Evolutionary conservation across 441 rosid genomes (phyloP).

Genomic region (Hura crepitans): DNA sequence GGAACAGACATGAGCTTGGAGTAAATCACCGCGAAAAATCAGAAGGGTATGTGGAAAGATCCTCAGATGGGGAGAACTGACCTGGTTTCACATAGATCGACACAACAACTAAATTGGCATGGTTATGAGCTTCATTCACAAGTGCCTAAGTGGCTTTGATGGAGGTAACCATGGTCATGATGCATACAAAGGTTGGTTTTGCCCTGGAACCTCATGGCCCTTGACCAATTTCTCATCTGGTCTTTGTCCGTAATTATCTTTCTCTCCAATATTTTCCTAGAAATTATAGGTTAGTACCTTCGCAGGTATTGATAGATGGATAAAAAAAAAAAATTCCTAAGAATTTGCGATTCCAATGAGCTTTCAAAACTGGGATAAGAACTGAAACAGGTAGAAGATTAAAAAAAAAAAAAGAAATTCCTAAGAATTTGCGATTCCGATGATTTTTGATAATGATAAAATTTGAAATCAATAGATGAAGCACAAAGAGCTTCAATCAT

Average conservation of each 20-base stretch:
- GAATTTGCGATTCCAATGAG: neutral
- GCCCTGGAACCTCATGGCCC: slow-evolving; percentile 53
- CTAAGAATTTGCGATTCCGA: neutral
- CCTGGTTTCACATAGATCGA: slow-evolving; percentile 94
- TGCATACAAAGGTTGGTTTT: slow-evolving; percentile 66
- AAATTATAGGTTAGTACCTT: neutral
- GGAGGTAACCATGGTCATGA: slow-evolving; percentile 96
- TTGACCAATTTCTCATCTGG: slow-evolving; percentile 83
- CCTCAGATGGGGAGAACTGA: slow-evolving; percentile 84
- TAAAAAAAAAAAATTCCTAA: neutral
- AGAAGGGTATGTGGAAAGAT: slow-evolving; percentile 86
- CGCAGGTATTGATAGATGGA: too few species aligned
- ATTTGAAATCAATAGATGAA: too few species aligned
- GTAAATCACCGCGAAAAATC: slow-evolving; percentile 73
- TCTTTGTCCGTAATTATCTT: slow-evolving; percentile 50
- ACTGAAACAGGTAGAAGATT: neutral
- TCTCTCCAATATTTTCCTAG: slow-evolving; percentile 31
- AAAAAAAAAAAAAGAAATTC: too few species aligned
- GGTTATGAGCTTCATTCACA: slow-evolving; percentile 51
- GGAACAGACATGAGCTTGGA: slow-evolving; percentile 50
- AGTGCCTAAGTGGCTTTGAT: slow-evolving; percentile 79
- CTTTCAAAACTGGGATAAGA: neutral
- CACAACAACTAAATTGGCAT: slow-evolving; percentile 52
- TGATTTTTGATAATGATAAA: too few species aligned
- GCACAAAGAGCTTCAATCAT: too few species aligned